These are phyloP conservation scores for Atkinsonella texensis DNA, from an alignment of 2,329 filamentous ascomycete genomes.

Conservation along the genomic window DNA sequence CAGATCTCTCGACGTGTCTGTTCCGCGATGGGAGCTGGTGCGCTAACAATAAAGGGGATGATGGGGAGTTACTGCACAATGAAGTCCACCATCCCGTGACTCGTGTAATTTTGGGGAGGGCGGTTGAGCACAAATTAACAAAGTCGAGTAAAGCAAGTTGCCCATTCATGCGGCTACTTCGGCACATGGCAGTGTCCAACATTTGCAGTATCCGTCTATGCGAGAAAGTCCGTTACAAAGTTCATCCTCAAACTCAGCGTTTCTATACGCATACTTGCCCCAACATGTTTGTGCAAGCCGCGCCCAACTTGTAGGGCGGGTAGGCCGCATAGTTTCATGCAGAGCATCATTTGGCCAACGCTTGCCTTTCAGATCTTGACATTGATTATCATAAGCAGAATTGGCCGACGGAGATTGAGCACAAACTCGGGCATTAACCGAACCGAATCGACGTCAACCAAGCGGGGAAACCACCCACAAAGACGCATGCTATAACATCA, in stretches of 20 bases:
- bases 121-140: background rate
- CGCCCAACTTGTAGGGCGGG: too few species aligned
- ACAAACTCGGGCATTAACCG: background rate
- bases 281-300: too few species aligned
- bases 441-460: too few species aligned
- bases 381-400: too few species aligned
- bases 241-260: background rate
- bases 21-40: background rate
- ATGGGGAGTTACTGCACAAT: background rate
- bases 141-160: background rate
- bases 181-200: background rate
- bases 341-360: too few species aligned
- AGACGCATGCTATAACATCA: background rate
- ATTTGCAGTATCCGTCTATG: background rate
- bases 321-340: too few species aligned
- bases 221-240: background rate
- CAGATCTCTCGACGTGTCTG: background rate
- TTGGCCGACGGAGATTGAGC: background rate
- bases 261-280: too few species aligned
- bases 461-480: background rate
- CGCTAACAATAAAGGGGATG: background rate
- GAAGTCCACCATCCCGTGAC: background rate
- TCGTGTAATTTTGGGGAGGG: background rate
- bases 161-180: background rate
- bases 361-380: too few species aligned